phyloP scores from a whole-genome alignment of 2,329 filamentous ascomycete genomes.

The Pseudogymnoascus verrucosus region DNA sequence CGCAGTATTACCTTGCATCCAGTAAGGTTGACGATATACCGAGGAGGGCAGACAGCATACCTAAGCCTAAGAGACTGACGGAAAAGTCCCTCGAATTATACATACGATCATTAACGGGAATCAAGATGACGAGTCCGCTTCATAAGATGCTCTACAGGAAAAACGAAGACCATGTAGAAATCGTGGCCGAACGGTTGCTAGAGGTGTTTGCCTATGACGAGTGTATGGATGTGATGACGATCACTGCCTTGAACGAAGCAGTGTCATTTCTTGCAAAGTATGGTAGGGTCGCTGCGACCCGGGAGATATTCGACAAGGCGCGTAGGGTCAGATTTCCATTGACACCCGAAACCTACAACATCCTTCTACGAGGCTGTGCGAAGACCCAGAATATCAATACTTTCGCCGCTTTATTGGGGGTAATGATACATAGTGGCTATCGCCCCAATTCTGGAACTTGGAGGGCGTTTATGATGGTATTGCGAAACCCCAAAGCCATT shows the following conservation, averaged over 20 bases:
- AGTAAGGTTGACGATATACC: background rate
- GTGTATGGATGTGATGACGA: background rate
- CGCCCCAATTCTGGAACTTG: constrained; percentile 7
- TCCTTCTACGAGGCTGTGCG: background rate
- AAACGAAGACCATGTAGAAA: background rate
- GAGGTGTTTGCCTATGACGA: background rate
- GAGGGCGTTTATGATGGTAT: constrained; percentile 1
- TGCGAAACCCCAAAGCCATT: constrained; percentile 2
- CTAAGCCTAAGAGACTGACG: background rate
- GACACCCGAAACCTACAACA: constrained; percentile 5
- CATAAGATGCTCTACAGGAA: constrained; percentile 5
- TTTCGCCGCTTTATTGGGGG: background rate
- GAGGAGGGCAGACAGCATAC: constrained; percentile 2
- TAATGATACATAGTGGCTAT: constrained; percentile 1
- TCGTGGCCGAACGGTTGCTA: background rate
- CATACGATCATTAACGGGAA: constrained; percentile 1
- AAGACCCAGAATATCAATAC: constrained; percentile 7
- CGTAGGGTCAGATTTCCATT: background rate
- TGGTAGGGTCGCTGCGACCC: background rate
- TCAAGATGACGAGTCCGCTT: constrained; percentile 7
- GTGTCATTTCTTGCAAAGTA: background rate
- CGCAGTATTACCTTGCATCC: constrained; percentile 1
- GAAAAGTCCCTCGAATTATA: background rate
- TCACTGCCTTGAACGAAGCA: background rate
- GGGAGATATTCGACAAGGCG: background rate